phyloP scores from a whole-genome alignment of 768 basidiomycete genomes.

The Lyophyllum atratum region DNA sequence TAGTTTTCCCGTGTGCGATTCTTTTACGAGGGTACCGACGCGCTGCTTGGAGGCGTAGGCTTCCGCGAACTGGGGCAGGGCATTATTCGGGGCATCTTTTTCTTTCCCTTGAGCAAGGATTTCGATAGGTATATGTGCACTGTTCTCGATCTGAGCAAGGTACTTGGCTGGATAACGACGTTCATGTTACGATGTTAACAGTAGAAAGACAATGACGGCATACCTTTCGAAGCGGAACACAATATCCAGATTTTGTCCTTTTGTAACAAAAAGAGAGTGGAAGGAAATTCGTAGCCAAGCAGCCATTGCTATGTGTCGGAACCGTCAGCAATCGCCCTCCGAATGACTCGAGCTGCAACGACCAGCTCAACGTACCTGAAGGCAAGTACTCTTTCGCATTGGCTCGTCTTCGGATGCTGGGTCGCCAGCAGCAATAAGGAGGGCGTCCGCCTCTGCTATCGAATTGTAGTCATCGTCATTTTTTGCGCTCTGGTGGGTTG shows the following conservation, averaged over 20 bases:
- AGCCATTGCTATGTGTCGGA: constrained; percentile 78
- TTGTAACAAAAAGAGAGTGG: constrained; percentile 84
- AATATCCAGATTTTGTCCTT: constrained; percentile 77
- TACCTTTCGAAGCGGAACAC: constrained; percentile 90
- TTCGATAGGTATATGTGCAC: constrained; percentile 64
- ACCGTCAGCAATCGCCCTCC: constrained; percentile 15
- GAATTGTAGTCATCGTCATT: constrained; percentile 73
- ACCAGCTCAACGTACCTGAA: constrained; percentile 64
- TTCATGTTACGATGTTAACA: neutral
- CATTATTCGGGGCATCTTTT: constrained; percentile 77
- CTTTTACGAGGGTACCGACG: constrained; percentile 80
- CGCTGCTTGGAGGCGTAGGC: constrained; percentile 61
- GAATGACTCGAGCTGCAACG: neutral
- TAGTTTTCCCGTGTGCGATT: constrained; percentile 83
- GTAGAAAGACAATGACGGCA: neutral
- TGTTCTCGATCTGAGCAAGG: constrained; percentile 72
- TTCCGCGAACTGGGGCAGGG: constrained; percentile 67
- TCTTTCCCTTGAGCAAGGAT: constrained; percentile 78
- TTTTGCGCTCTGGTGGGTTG: constrained; percentile 51
- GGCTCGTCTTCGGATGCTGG: constrained; percentile 85
- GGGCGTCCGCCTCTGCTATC: constrained; percentile 67
- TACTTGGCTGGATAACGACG: constrained; percentile 67
- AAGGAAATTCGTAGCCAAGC: constrained; percentile 96
- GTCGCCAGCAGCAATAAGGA: constrained; percentile 76
- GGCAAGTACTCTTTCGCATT: constrained; percentile 87